Base-by-base conservation (phyloP, 2,329 filamentous ascomycete species). In the Penicillium italicum region DNA sequence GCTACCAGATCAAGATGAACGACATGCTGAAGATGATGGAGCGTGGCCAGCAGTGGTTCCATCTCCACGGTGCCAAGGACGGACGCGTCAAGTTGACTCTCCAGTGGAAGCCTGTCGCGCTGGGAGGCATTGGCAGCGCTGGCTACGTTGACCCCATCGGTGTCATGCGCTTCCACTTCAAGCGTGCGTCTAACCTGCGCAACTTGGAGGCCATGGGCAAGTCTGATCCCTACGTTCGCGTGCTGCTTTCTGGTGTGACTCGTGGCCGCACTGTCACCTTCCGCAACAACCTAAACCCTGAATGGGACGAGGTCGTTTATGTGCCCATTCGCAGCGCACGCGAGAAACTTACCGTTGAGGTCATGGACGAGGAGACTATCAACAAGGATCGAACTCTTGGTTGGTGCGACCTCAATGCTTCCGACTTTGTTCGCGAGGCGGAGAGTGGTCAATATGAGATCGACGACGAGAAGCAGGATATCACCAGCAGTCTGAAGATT, bases 151-250 rank as follows among this genome's bases (percentile, higher is more conserved):
- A 90, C 1, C 94, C 94, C 0, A 90, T 99, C 62, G 94, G 94
- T 75, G 91, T 99, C 22, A 90, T 97, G 85, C 87, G 94, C 60
- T 81, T 99, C 63, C 92, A 99, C 74, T 93, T 97, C 79, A 84
- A 90, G 76, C 86, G 84, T 67, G 94, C 91, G 30, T 84, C 81
- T 47, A 85, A 92, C 65, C 82, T 99, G 41, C 89, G 91, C 57
- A 99, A 99, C 72, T 82, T 97, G 50, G 94, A 99, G 75, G 90
- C 91, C 2, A 85, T 99, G 73, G 94, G 94, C 75, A 97, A 97
- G 75, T 97, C 94, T 0, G 95, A 99, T 73, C 91, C 94, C 0
- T 99, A 99, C 67, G 90, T 87, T 22, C 87, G 93, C 40, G 88
- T 97, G 1, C 75, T 97, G 50, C 82, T 97, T 8, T 96, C 92